Conservation (phyloP, 2,329 filamentous ascomycete genomes). For the Mycosphaerella sp. region DNA sequence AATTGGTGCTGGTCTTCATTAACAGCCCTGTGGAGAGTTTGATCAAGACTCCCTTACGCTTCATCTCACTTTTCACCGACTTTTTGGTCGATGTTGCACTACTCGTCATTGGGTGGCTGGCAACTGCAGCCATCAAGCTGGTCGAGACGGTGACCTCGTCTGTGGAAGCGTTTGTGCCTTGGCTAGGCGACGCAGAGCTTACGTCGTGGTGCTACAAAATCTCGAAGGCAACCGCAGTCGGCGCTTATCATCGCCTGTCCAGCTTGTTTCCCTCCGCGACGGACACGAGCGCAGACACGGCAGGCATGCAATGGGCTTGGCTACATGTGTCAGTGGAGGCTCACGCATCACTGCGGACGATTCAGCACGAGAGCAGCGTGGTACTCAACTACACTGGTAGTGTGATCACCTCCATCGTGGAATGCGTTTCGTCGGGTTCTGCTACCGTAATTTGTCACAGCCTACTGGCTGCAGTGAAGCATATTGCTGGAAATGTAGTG, state of each 20-base stretch:
- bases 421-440: constrained; percentile 26
- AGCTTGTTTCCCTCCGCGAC: constrained; percentile 18
- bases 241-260: constrained; percentile 21
- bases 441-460: constrained; percentile 13
- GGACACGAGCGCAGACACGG: constrained; percentile 4
- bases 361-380: constrained; percentile 23
- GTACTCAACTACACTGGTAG: constrained; percentile 22
- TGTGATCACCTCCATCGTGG: constrained; percentile 23
- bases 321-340: constrained; percentile 25
- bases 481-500: constrained; percentile 14
- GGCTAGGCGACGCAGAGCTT: constrained; percentile 8
- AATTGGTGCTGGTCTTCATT: constrained; percentile 70
- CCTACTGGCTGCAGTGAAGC: constrained; percentile 6
- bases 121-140: constrained; percentile 13
- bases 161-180: constrained; percentile 10
- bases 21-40: constrained; percentile 67
- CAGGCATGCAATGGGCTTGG: constrained; percentile 26
- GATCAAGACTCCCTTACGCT: constrained; percentile 62
- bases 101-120: constrained; percentile 44
- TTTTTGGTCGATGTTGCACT: constrained; percentile 69
- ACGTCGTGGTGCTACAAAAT: constrained; percentile 16
- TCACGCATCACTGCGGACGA: constrained; percentile 25
- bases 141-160: constrained; percentile 11
- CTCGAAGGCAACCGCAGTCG: constrained; percentile 20
- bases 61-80: constrained; percentile 68